Evolutionary conservation across 176 grass and related monocot species (phyloP), one percentile per base, ranked within the genome.

Genomic region (Bothriochloa decipiens): DNA sequence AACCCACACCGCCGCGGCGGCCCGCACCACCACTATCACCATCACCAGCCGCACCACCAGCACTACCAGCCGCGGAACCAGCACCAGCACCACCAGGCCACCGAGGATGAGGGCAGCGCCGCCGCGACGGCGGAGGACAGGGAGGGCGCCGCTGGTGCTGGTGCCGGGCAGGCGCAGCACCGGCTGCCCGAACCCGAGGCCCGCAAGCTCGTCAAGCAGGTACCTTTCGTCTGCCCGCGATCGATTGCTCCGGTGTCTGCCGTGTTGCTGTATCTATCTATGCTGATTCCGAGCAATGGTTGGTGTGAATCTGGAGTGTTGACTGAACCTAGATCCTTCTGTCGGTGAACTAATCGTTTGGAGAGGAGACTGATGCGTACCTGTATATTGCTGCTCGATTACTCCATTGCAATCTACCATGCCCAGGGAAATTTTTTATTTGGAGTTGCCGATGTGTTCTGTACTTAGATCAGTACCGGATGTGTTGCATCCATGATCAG

Each of bases 151-250:
- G 10, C 60, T 4, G 60, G 9, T 27, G 71, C 41, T 25, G 60
- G 9, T 15, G 70, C 70, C 32, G 87, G 72, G 43, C 86, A 81
- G 75, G 83, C 33, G 46, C 87, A 75, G 63, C 83, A 39, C 60
- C 42, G 55, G 29, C 67, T 97, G 1, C 76, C 86, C 8, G 94
- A 94, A 35, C 90, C 94, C 1, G 81, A 94, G n/a, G 77, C 87
- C 37, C 90, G 89, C 43, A 85, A 88, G 85, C 65, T 97, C 90
- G 89, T 91, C 72, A 97, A 97, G 80, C 94, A 97, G 92, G 94
- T 93, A 87, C 28, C 39, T 39, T 12, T 65, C 16, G 13, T 43
- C 14, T 14, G 0, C 39, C 18, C 18, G 67, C 60, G 22, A 9
- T 75, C 76, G 71, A 37, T 92, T 88, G 22, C 43, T 74, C 13